Evolutionary conservation across 2,329 filamentous ascomycete species (phyloP).

Genomic region (Ceratocystis papillata): DNA sequence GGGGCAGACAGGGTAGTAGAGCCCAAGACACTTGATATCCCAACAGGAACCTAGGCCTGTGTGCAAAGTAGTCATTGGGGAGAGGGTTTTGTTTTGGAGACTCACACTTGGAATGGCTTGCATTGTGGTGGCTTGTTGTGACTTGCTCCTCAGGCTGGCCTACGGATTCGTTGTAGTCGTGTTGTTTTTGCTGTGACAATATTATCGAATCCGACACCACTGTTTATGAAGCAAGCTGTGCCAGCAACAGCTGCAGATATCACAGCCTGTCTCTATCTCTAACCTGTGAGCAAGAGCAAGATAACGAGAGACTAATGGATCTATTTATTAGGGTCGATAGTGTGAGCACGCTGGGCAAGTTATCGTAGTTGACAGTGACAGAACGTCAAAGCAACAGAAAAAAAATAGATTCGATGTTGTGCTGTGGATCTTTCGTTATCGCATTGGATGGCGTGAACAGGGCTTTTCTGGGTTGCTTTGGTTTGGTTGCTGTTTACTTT

Average conservation of each 20-base stretch:
- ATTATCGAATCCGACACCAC: not conserved
- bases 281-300: not conserved
- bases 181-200: not conserved
- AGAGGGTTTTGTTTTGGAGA: constrained; percentile 27
- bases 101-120: constrained; percentile 45
- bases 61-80: not conserved
- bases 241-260: constrained; percentile 12
- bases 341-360: not conserved
- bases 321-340: not conserved
- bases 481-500: constrained; percentile 10
- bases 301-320: not conserved
- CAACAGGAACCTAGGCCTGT: not conserved
- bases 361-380: not conserved
- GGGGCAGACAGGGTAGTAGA: constrained; percentile 3
- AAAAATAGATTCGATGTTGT: constrained; percentile 4
- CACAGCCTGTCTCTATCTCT: not conserved
- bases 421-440: constrained; percentile 12
- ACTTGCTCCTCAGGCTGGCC: not conserved
- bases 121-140: constrained; percentile 33
- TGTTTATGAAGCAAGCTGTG: constrained; percentile 1
- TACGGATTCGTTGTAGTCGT: not conserved
- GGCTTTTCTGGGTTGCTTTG: not conserved
- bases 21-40: not conserved
- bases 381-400: not conserved
- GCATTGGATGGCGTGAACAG: not conserved